Percentiles rank a stretch among this genome's conserved stretches.
Evolutionary conservation across 2,329 filamentous ascomycete genomes (phyloP).

Genomic region (Fusarium tricinctum): DNA sequence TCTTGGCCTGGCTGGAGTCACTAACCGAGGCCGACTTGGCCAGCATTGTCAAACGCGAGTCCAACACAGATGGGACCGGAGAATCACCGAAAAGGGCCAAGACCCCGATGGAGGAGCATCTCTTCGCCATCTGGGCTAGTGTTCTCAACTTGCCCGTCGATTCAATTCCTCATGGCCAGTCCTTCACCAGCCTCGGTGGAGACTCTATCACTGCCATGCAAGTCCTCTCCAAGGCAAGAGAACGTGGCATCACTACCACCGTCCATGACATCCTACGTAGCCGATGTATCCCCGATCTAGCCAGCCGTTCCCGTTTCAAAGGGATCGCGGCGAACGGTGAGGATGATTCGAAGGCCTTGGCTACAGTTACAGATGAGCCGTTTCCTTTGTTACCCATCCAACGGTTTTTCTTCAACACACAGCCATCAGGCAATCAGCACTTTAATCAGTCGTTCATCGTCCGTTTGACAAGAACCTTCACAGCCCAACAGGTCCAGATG

Average conservation of each 20-base stretch:
- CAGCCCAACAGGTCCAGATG: not conserved
- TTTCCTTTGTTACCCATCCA: constrained; percentile 1
- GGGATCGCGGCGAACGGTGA: not conserved
- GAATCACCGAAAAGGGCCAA: not conserved
- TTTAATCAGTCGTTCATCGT: constrained; percentile 9
- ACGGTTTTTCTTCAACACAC: not conserved
- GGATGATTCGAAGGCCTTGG: not conserved
- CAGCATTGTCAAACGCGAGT: not conserved
- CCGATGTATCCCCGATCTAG: not conserved
- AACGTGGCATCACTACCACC: not conserved
- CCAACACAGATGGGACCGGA: not conserved
- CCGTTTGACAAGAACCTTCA: not conserved
- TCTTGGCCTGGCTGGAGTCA: not conserved
- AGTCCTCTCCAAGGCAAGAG: not conserved
- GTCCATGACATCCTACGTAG: constrained; percentile 2
- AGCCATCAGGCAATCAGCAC: not conserved
- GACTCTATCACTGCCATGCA: not conserved
- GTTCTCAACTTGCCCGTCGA: not conserved
- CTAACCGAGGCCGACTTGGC: not conserved
- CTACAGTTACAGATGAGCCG: not conserved
- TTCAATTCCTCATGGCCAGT: not conserved
- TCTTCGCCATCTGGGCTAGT: not conserved
- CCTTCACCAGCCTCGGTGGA: constrained; percentile 6
- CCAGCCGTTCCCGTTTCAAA: not conserved
- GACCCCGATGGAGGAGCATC: not conserved